A percentile compares a stretch with the other conserved stretches of the same genome.
Conservation (phyloP, 495 filamentous ascomycete genomes). For the Aspergillus steynii region DNA sequence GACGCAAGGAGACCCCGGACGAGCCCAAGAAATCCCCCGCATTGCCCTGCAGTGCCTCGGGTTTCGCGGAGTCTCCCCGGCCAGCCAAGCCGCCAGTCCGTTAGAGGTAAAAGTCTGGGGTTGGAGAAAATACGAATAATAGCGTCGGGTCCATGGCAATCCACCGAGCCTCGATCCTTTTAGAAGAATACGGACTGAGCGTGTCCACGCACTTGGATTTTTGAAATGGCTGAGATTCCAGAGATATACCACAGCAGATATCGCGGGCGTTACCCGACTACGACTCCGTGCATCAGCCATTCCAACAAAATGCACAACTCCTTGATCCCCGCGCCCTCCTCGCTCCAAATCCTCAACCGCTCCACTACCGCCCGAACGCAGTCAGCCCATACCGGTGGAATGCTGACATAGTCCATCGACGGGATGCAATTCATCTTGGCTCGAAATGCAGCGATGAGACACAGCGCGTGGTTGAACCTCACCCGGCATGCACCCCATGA, state of each 20-base stretch:
- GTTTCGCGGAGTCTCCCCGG: slow-evolving; percentile 4
- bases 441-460: slow-evolving; percentile 29
- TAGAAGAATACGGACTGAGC: not conserved
- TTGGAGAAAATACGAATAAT: not conserved
- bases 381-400: slow-evolving; percentile 25
- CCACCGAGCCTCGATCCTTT: not conserved
- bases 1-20: not conserved
- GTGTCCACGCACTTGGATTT: not conserved
- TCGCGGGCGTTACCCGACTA: not conserved
- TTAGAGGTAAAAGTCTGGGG: not conserved
- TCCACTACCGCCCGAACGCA: slow-evolving; percentile 29
- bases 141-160: not conserved
- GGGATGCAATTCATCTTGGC: slow-evolving; percentile 23
- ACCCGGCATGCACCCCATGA: slow-evolving; percentile 35
- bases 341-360: slow-evolving; percentile 29
- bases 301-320: slow-evolving; percentile 27
- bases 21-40: not conserved
- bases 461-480: slow-evolving; percentile 32
- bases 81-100: not conserved
- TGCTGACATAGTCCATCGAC: slow-evolving; percentile 24
- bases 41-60: not conserved
- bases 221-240: not conserved
- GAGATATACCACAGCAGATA: too few relatives aligned
- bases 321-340: slow-evolving; percentile 31
- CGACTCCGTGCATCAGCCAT: slow-evolving; percentile 28